phyloP scores from a whole-genome alignment of 805 yeast genomes.

The Ogataea methylovora region DNA sequence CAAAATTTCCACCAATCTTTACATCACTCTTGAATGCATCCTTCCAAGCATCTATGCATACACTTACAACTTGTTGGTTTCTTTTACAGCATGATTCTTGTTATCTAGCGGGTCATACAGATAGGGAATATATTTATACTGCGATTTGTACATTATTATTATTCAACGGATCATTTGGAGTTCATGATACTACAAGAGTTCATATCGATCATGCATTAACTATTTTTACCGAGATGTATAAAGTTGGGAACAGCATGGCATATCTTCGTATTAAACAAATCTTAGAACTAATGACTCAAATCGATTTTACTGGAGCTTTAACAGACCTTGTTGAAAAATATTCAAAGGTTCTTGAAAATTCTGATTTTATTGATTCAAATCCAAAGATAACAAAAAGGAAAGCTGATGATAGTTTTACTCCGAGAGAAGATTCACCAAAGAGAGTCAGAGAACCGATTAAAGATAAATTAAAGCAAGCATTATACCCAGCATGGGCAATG shows the following conservation, averaged over 20 bases:
- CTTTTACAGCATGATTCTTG: constrained; percentile 58
- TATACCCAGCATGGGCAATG: too few species aligned
- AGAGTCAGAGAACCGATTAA: too few species aligned
- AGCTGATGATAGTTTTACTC: too few species aligned
- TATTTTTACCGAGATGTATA: constrained; percentile 57
- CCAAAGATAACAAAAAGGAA: too few species aligned
- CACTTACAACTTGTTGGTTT: constrained; percentile 60
- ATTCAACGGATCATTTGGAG: constrained; percentile 68
- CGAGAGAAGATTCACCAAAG: too few species aligned
- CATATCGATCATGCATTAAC: constrained; percentile 62
- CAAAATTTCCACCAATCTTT: constrained; percentile 54
- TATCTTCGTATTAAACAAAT: constrained; percentile 58
- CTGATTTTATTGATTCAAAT: too few species aligned
- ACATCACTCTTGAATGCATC: constrained; percentile 60
- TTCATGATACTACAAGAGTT: constrained; percentile 58
- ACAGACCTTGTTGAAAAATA: constrained; percentile 4
- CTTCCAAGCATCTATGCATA: constrained; percentile 65
- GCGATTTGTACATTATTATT: constrained; percentile 60
- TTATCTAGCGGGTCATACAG: constrained; percentile 70
- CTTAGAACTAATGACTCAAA: constrained; percentile 15
- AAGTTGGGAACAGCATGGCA: constrained; percentile 63
- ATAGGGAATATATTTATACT: constrained; percentile 67
- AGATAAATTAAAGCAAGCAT: too few species aligned
- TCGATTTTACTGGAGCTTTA: constrained; percentile 3
- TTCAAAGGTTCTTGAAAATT: not conserved